Evolutionary conservation across 345 rosid species (phyloP).

Genomic region (Eucalyptus lansdowneana): DNA sequence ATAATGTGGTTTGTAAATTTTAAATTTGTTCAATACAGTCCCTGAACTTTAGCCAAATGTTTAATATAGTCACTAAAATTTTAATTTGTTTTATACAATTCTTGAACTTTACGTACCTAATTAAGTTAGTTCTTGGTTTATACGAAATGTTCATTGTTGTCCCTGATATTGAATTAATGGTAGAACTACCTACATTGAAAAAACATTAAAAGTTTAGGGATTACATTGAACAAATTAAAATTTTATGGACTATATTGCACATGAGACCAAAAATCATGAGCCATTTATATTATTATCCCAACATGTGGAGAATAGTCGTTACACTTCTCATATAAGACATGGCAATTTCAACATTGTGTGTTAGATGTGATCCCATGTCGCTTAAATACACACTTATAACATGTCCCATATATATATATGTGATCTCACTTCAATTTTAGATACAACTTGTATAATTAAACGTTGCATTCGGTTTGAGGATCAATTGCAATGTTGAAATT

Average conservation of each 20-base stretch:
- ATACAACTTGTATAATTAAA: not conserved
- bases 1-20: too few species aligned
- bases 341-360: not conserved
- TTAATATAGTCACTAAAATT: rapidly evolving
- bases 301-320: not conserved
- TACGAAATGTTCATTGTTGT: not conserved
- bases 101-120: not conserved
- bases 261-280: too few species aligned
- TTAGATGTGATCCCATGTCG: not conserved
- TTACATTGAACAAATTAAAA: too few species aligned
- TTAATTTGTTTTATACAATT: not conserved
- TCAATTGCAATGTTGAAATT: not conserved
- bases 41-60: too few species aligned
- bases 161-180: too few species aligned
- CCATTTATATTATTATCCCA: not conserved
- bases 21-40: too few species aligned
- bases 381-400: not conserved
- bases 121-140: not conserved
- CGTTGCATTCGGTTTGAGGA: not conserved
- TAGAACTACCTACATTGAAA: too few species aligned
- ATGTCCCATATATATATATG: not conserved
- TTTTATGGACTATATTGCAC: too few species aligned
- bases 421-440: not conserved
- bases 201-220: too few species aligned
- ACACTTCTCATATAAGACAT: not conserved